Evolutionary conservation across 768 basidiomycete species (phyloP).

Genomic region (Sarcodon sp.): DNA sequence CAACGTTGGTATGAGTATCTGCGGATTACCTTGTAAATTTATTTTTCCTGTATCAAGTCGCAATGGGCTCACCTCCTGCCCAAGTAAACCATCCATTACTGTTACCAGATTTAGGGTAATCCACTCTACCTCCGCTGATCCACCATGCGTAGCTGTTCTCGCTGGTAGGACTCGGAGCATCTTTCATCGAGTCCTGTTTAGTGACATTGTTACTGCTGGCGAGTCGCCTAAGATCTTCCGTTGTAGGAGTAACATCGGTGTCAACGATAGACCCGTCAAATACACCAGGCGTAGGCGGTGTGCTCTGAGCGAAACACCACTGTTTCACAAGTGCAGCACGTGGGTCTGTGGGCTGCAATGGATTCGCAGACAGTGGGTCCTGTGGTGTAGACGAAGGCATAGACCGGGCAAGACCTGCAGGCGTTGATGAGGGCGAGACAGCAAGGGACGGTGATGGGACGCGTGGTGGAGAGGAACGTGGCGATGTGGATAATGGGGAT

Average conservation of each 20-base stretch:
- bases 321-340: conserved; percentile 52
- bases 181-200: neutral
- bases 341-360: conserved; percentile 8
- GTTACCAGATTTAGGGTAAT: too few species aligned
- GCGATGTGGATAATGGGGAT: neutral
- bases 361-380: neutral
- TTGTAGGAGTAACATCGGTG: neutral
- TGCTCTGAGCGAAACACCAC: conserved; percentile 55
- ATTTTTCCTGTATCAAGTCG: too few species aligned
- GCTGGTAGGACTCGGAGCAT: neutral
- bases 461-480: neutral
- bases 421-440: conserved; percentile 1
- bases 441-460: conserved; percentile 5
- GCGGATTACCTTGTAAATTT: too few species aligned
- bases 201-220: neutral
- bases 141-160: neutral
- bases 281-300: conserved; percentile 14
- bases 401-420: neutral
- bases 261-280: neutral
- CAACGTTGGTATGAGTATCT: too few species aligned
- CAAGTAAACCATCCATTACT: too few species aligned
- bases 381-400: neutral
- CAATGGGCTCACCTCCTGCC: too few species aligned
- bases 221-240: neutral
- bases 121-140: too few species aligned